Conservation (phyloP, 345 rosid species). For the Lepidium africanum region DNA sequence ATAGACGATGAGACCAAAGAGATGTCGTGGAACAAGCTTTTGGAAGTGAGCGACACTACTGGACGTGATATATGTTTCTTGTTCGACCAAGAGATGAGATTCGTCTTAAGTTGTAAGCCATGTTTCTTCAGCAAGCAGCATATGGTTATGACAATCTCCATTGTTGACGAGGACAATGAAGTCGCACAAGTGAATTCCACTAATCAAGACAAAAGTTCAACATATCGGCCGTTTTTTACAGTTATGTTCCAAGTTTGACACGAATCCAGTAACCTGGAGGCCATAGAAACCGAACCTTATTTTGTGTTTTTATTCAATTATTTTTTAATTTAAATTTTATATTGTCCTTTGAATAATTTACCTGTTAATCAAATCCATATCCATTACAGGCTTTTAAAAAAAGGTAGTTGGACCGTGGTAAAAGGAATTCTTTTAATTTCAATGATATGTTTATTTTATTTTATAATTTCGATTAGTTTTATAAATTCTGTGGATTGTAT, state of each 20-base stretch:
- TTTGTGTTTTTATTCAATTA: neutral
- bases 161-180: neutral
- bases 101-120: neutral
- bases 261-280: neutral
- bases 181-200: neutral
- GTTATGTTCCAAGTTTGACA: neutral
- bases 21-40: neutral
- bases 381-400: too few species aligned
- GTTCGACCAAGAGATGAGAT: neutral
- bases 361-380: too few species aligned
- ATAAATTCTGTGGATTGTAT: too few species aligned
- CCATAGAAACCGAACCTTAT: neutral
- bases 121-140: too few species aligned
- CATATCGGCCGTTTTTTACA: neutral
- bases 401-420: too few species aligned
- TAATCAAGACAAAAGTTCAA: neutral
- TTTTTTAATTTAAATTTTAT: too few species aligned
- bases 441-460: too few species aligned
- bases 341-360: too few species aligned
- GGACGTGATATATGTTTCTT: neutral
- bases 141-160: neutral
- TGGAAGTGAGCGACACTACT: neutral
- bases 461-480: too few species aligned
- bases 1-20: neutral
- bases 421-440: too few species aligned